These are phyloP conservation scores for Sporormia fimetaria DNA, from an alignment of 495 filamentous ascomycete species.

Conservation along the genomic window DNA sequence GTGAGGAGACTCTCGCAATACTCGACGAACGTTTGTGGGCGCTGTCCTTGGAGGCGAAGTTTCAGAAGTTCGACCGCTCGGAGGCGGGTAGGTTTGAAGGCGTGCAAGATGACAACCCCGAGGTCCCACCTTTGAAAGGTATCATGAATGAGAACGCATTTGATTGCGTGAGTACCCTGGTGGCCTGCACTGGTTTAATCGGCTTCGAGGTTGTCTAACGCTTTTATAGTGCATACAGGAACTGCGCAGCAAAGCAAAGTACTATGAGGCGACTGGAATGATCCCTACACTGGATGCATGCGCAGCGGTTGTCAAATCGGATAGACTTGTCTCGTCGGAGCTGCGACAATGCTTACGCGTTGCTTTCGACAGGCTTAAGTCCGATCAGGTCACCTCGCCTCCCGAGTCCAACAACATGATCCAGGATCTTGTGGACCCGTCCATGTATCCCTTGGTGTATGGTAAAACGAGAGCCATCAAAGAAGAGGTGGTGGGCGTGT, in stretches of 20 bases:
- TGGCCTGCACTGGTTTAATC: no score
- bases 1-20: constrained; percentile 27
- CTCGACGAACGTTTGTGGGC: constrained; percentile 6
- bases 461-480: constrained; percentile 32
- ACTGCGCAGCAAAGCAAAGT: constrained; percentile 25
- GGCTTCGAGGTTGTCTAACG: background rate
- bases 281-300: constrained; percentile 17
- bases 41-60: constrained; percentile 8
- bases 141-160: constrained; percentile 11
- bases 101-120: background rate
- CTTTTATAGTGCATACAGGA: constrained; percentile 26
- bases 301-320: constrained; percentile 30
- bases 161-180: constrained; percentile 9
- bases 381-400: constrained; percentile 21
- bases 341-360: constrained; percentile 32
- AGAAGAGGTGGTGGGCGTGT: constrained; percentile 23
- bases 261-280: constrained; percentile 8
- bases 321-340: constrained; percentile 15
- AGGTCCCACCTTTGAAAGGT: constrained; percentile 1
- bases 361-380: constrained; percentile 21
- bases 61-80: constrained; percentile 6
- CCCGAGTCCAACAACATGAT: constrained; percentile 19
- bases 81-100: constrained; percentile 5
- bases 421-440: constrained; percentile 35
- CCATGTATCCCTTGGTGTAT: constrained; percentile 38